These are phyloP conservation scores for Aspergillus sp. DNA, from an alignment of 2,329 filamentous ascomycete species.

Conservation along the genomic window DNA sequence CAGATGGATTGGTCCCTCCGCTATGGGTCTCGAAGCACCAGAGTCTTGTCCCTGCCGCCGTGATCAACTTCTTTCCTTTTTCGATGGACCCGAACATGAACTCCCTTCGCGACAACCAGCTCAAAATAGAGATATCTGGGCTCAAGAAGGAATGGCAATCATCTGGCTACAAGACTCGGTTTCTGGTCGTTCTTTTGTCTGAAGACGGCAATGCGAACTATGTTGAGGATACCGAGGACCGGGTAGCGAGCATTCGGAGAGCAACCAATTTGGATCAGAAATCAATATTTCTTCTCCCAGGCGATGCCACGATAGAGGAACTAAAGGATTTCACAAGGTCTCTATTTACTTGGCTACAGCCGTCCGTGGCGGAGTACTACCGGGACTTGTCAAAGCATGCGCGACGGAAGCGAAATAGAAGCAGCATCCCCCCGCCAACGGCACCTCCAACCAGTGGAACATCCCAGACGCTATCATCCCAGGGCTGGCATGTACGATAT, in stretches of 20 bases:
- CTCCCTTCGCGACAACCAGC: constrained; percentile 72
- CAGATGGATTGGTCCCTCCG: constrained; percentile 76
- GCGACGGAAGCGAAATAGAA: constrained; percentile 76
- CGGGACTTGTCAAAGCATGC: constrained; percentile 87
- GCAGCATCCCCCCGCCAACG: constrained; percentile 69
- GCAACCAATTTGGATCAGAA: constrained; percentile 75
- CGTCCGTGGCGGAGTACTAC: constrained; percentile 78
- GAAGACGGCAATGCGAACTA: constrained; percentile 60
- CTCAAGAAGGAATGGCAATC: constrained; percentile 57
- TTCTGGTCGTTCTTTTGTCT: constrained; percentile 69
- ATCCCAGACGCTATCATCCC: constrained; percentile 72
- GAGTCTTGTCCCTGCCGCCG: constrained; percentile 67
- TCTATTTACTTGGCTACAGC: constrained; percentile 64
- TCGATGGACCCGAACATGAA: constrained; percentile 63
- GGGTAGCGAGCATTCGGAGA: constrained; percentile 69
- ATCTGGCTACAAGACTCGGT: constrained; percentile 62
- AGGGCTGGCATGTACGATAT: constrained; percentile 89
- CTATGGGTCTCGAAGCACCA: constrained; percentile 88
- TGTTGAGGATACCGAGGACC: constrained; percentile 58
- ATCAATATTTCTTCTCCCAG: constrained; percentile 74
- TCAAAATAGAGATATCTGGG: constrained; percentile 78
- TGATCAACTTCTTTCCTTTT: constrained; percentile 73
- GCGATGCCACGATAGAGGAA: constrained; percentile 62
- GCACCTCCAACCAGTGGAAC: constrained; percentile 74
- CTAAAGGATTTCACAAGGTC: constrained; percentile 64